Evolutionary conservation across 352 stramenopile species (phyloP).

Genomic region (Pythium insidiosum): DNA sequence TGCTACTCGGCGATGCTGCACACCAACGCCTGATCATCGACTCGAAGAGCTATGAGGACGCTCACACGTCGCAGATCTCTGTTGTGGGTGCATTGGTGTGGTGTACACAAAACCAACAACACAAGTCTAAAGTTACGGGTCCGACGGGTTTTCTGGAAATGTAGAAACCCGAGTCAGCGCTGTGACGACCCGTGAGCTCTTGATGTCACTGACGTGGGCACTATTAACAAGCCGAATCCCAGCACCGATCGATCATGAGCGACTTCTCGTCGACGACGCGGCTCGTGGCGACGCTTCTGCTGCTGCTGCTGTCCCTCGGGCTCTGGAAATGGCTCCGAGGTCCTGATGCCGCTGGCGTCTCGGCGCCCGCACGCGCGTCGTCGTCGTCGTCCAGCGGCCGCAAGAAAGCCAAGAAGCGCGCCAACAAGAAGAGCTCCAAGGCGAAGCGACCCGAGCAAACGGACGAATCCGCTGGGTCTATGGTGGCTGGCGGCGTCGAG

Average conservation of each 20-base stretch:
- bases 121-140: too few species aligned
- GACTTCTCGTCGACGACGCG: constrained; percentile 27
- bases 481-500: too few species aligned
- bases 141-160: not conserved
- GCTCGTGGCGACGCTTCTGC: constrained; percentile 31
- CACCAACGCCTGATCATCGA: too few species aligned
- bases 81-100: too few species aligned
- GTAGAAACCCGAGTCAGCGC: constrained; percentile 4
- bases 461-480: not conserved
- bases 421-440: not conserved
- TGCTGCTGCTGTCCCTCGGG: constrained; percentile 26
- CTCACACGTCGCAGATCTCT: too few species aligned
- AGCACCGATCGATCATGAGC: constrained; percentile 11
- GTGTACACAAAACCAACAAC: too few species aligned
- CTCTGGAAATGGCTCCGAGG: constrained; percentile 32
- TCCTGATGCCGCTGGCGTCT: not conserved
- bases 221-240: not conserved
- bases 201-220: not conserved
- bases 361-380: too few species aligned
- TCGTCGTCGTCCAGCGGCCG: not conserved
- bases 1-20: constrained; percentile 7
- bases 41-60: too few species aligned
- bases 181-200: not conserved
- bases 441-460: too few species aligned
- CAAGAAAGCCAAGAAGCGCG: not conserved